Conservation (phyloP, 768 basidiomycete species). For the Roridomyces roridus region DNA sequence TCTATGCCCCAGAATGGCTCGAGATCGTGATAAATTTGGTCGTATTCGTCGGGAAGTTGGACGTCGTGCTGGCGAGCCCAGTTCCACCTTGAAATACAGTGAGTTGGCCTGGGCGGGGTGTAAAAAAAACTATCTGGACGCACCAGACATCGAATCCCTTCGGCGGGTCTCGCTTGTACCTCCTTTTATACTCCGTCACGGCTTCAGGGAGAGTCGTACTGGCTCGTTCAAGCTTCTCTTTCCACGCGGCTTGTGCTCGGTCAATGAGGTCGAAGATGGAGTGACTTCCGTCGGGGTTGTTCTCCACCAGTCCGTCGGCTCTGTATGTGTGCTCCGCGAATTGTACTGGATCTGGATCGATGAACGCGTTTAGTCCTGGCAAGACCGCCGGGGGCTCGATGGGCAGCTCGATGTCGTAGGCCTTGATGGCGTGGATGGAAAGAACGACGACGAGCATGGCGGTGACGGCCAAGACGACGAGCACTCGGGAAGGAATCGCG, state of each 20-base stretch:
- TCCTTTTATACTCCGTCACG: conserved; percentile 73
- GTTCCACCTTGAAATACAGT: conserved; percentile 46
- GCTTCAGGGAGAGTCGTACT: conserved; percentile 79
- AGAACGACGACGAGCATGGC: too few relatives aligned
- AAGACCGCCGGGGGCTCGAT: too few relatives aligned
- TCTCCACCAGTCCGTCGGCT: conserved; percentile 41
- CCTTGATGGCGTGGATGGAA: too few relatives aligned
- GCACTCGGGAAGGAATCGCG: too few relatives aligned
- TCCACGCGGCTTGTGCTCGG: conserved; percentile 44
- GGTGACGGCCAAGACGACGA: too few relatives aligned
- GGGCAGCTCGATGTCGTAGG: too few relatives aligned
- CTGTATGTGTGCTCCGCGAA: conserved; percentile 2
- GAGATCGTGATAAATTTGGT: conserved; percentile 73
- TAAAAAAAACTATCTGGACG: conserved; percentile 24
- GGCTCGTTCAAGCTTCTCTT: conserved; percentile 62
- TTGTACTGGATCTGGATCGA: too few relatives aligned
- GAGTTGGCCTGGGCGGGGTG: too few relatives aligned
- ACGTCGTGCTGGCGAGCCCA: conserved; percentile 73
- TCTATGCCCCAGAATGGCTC: conserved; percentile 83
- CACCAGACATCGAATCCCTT: conserved; percentile 90
- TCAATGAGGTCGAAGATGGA: conserved; percentile 52
- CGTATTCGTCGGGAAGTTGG: conserved; percentile 88
- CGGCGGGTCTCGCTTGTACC: conserved; percentile 83
- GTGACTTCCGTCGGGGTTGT: conserved; percentile 44
- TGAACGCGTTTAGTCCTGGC: too few relatives aligned